A percentile compares a stretch with the other conserved stretches of the same genome.
phyloP scores from a whole-genome alignment of 1,139 yeast species.

The Diutina rugosa region DNA sequence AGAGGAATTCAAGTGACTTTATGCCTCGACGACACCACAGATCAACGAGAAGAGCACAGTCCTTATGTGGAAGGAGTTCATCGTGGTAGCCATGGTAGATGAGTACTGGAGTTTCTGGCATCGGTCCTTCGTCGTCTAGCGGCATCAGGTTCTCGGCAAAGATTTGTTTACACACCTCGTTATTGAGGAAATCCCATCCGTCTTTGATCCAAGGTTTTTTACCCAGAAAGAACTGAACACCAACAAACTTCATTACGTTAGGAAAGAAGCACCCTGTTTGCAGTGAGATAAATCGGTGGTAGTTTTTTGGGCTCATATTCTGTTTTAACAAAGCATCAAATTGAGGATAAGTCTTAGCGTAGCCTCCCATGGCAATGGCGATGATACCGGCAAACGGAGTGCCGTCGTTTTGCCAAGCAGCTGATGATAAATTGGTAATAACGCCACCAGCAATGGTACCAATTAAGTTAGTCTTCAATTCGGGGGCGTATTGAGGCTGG shows the following conservation, averaged over 20 bases:
- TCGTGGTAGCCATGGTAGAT: background rate
- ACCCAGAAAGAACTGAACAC: background rate
- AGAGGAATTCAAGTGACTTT: background rate
- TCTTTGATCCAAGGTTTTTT: background rate
- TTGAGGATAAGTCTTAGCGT: background rate
- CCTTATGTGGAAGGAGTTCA: background rate
- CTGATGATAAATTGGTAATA: background rate
- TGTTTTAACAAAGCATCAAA: background rate
- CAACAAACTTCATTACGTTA: background rate
- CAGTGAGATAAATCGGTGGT: background rate
- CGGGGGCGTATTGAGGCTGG: background rate
- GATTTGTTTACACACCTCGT: background rate
- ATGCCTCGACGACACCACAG: background rate
- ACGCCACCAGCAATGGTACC: background rate
- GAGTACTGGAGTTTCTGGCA: background rate
- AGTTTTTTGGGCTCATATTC: background rate
- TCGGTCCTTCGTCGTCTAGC: background rate
- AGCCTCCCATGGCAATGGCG: slow-evolving; percentile 1
- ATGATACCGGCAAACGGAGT: background rate
- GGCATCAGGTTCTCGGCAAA: background rate
- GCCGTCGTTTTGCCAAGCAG: background rate
- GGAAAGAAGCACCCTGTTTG: background rate
- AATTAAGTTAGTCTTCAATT: background rate
- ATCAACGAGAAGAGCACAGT: background rate
- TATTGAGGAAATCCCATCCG: background rate